Evolutionary conservation across 1,139 yeast genomes (phyloP), one percentile per base, ranked within the genome.

Genomic region (Entelexis paramagnoliae): DNA sequence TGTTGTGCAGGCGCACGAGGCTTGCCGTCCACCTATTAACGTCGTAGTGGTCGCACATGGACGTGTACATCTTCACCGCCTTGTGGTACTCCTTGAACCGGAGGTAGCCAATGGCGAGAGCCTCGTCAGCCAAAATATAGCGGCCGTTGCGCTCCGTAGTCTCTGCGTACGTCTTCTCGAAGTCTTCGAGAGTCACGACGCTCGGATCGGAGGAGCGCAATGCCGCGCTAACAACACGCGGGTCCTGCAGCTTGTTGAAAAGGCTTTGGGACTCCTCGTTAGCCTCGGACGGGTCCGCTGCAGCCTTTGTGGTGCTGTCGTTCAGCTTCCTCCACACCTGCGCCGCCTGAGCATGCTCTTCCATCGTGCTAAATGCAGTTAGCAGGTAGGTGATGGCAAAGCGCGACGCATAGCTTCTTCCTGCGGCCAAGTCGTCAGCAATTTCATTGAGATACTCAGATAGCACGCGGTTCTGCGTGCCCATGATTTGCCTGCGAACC

Each of bases 211-310:
- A 55, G 22, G 50, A 49, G 19, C 54, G 40, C 20, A 59, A 45
- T 1, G 56, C 60, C 4, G 61, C 60, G 20, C 59, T 53, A 7
- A 59, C 58, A n/a, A 59, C 62, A 5, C 53, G 48, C 2, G 62
- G 62, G 33, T 55, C 59, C 28, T 28, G 38, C 14, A 58, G 45
- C 17, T 52, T 52, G 44, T 39, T 44, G n/a, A 45, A 35, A 17
- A 56, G 50, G 19, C 45, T 50, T 10, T 20, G 26, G 9, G 28
- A 36, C 26, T 22, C 24, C 24, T 22, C 24, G 24, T 22, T 22
- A 6, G 26, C 11, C 4, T 22, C 19, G 32, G 42, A 2, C n/a
- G 26, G 20, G 11, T 40, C 45, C 4, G 20, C 22, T 24, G 32
- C 30, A 7, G 32, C 8, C 30, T 39, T 10, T 3, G 32, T 26